These are phyloP conservation scores for Artomyces pyxidatus DNA, from an alignment of 768 basidiomycete genomes.

Conservation along the genomic window DNA sequence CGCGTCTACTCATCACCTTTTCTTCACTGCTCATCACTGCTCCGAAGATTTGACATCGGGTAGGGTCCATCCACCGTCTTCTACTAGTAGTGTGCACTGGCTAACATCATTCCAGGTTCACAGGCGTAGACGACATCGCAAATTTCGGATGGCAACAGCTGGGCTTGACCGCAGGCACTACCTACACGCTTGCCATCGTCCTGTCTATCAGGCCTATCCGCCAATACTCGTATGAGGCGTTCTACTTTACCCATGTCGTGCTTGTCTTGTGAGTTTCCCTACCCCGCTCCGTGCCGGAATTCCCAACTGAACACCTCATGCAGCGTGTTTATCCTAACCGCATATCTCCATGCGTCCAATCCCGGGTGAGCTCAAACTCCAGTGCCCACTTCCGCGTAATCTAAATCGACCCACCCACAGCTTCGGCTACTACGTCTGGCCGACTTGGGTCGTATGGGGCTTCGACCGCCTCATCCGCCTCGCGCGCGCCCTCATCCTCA, in stretches of 20 bases:
- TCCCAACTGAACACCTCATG: background rate
- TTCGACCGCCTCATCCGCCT: conserved; percentile 15
- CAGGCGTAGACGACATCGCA: conserved; percentile 2
- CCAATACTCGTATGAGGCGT: conserved; percentile 11
- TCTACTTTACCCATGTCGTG: conserved; percentile 13
- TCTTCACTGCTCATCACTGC: background rate
- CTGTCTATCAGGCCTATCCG: conserved; percentile 16
- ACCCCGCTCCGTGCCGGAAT: background rate
- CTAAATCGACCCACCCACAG: background rate
- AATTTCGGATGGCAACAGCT: conserved; percentile 4
- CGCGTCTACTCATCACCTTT: background rate
- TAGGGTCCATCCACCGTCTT: background rate
- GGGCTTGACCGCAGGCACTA: conserved; percentile 3
- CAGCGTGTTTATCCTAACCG: conserved; percentile 12
- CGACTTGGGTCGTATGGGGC: conserved; percentile 17
- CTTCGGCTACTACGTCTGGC: conserved; percentile 14
- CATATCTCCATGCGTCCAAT: conserved; percentile 10
- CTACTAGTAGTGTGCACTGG: background rate
- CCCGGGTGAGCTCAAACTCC: conserved; percentile 6
- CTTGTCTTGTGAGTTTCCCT: conserved; percentile 9
- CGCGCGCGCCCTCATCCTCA: conserved; percentile 8
- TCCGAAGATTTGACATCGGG: background rate
- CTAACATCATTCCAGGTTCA: background rate
- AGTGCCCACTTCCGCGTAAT: background rate
- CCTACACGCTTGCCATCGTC: conserved; percentile 6